Percentiles rank a stretch among this genome's conserved stretches.
Conservation (phyloP, 202 grass and related monocot species). For the Saccharum hybrid region DNA sequence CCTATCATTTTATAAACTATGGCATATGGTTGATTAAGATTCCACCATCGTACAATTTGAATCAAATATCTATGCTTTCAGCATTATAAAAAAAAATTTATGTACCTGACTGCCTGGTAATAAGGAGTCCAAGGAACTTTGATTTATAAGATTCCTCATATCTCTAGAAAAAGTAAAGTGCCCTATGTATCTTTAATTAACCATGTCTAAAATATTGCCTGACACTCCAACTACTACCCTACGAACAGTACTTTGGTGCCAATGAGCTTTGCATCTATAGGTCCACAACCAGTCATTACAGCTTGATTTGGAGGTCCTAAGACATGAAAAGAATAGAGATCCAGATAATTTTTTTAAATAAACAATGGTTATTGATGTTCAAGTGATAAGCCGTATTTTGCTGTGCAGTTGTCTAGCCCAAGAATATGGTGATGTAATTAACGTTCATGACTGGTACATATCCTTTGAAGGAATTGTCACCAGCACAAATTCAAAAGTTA, state of each 20-base stretch:
- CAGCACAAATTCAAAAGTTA: conserved; percentile 46
- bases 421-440: conserved; percentile 92
- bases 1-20: too few species aligned
- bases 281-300: background rate
- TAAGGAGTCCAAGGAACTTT: background rate
- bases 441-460: conserved; percentile 88
- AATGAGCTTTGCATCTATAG: background rate
- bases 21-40: too few species aligned
- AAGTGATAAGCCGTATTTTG: background rate
- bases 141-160: background rate
- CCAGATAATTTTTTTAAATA: too few species aligned
- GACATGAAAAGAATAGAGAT: too few species aligned
- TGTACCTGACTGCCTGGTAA: background rate
- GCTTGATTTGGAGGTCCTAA: background rate
- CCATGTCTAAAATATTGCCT: background rate
- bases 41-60: too few species aligned
- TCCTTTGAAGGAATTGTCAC: conserved; percentile 69
- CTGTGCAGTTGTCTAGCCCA: conserved; percentile 78
- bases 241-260: background rate
- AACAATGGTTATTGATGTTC: background rate
- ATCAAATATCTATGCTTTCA: too few species aligned
- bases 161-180: background rate
- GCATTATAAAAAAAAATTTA: background rate
- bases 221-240: background rate
- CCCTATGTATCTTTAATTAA: background rate